Base-by-base conservation (phyloP, 805 yeast genomes). In the Hanseniaspora guilliermondii region DNA sequence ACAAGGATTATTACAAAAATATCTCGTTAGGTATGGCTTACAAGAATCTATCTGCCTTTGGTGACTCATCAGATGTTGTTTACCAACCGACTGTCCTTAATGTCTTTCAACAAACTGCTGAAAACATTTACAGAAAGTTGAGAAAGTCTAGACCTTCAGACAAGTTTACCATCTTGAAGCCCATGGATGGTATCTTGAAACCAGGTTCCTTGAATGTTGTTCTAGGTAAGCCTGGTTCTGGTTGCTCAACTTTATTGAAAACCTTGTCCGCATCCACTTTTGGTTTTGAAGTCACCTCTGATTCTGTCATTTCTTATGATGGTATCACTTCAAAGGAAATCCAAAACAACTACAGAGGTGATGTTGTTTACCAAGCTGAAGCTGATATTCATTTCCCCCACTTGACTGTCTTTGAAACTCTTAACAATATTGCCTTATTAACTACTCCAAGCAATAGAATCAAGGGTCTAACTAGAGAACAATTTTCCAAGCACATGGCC, bases 221-320 rank as follows among this genome's bases (percentile, higher is more conserved):
- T 16, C 68, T 82, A 56, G 88, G 88, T 50, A 75, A 85, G 67
- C 87, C 87, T 1, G 87, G 87, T 62, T 78, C 87, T n/a, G 87
- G 88, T 59, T 82, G 87, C 65, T 76, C 86, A 2, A 81, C 87
- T 0, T 68, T 82, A 49, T 69, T 82, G 60, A 81, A 81, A 60
- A 75, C 84, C 4, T 70, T 81, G 39, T 70, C 82, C 38, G 64
- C 80, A 17, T 76, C 79, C 53, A 78, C 84, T 6, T 76, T 77
- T 61, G 86, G 86, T 57, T 79, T 78, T 64, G 63, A 74, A 33
- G 60, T 81, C 33, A 78, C 71, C 38, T 56, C 65, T 40, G 74
- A 72, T 33, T 73, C 84, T 1, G 58, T 59, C 6, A 70, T 80
- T 33, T 67, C 75, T 11, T 81, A 77, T 64, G 77, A 75, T 60